A percentile compares a stretch with the other conserved stretches of the same genome.
Evolutionary conservation across 2,329 filamentous ascomycete genomes (phyloP).

Genomic region (Sporothrix brunneoviolacea): DNA sequence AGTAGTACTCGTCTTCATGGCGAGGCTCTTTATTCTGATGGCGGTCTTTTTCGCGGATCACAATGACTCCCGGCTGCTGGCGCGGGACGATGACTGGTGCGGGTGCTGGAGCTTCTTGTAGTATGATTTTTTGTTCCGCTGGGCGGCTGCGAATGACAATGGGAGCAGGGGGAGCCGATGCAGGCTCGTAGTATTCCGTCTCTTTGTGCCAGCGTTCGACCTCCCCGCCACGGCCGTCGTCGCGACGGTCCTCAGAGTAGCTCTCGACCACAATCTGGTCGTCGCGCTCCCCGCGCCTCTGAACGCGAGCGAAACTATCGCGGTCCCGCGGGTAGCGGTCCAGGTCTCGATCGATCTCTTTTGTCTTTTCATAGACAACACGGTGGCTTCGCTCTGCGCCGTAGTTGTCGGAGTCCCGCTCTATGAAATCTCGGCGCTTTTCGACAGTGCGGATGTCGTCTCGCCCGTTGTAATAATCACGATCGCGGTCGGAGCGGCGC

Average conservation of each 20-base stretch:
- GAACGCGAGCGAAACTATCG: slow-evolving; percentile 36
- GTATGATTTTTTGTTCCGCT: slow-evolving; percentile 53
- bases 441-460: too few species aligned
- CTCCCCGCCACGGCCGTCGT: slow-evolving; percentile 40
- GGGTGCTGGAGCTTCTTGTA: slow-evolving; percentile 49
- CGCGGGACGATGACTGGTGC: slow-evolving; percentile 37
- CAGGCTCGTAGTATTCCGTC: slow-evolving; percentile 54
- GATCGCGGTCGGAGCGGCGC: slow-evolving; percentile 22
- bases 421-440: too few species aligned
- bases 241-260: slow-evolving; percentile 43
- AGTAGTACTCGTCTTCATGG: slow-evolving; percentile 43
- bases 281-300: slow-evolving; percentile 42
- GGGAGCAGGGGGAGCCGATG: slow-evolving; percentile 37
- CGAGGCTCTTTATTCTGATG: slow-evolving; percentile 19
- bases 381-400: too few species aligned
- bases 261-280: slow-evolving; percentile 43
- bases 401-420: too few species aligned
- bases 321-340: slow-evolving; percentile 32
- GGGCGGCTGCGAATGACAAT: slow-evolving; percentile 52
- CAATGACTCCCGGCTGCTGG: slow-evolving; percentile 16
- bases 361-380: slow-evolving; percentile 38
- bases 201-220: slow-evolving; percentile 55
- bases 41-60: slow-evolving; percentile 22
- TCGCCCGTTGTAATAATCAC: slow-evolving; percentile 18
- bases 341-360: slow-evolving; percentile 33